These are phyloP conservation scores for Panicum hallii DNA, from an alignment of 202 grass and related monocot genomes.

Conservation along the genomic window DNA sequence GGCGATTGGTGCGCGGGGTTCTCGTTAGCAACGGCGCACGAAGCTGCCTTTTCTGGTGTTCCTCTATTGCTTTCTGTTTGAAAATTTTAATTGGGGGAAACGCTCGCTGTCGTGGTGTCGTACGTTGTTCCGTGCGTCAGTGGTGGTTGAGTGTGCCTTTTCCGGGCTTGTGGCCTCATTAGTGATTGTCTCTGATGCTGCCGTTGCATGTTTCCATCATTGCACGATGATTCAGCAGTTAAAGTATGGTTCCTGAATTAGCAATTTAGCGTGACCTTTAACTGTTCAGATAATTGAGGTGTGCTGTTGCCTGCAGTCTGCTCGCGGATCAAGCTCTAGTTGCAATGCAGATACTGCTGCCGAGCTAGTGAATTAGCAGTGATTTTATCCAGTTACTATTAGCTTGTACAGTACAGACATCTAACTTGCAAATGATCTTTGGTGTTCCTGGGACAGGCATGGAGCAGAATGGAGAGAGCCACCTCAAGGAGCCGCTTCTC, in stretches of 20 bases:
- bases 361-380: background rate
- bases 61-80: background rate
- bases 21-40: background rate
- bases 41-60: background rate
- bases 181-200: background rate
- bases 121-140: conserved; percentile 16
- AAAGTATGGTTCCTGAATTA: background rate
- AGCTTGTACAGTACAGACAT: background rate
- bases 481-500: conserved; percentile 74
- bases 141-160: background rate
- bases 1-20: background rate
- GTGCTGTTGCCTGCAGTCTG: background rate
- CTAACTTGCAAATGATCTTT: background rate
- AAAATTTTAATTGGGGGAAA: background rate
- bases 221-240: background rate
- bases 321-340: background rate
- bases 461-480: conserved; percentile 52
- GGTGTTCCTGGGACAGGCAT: conserved; percentile 41
- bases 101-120: conserved; percentile 26
- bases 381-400: background rate
- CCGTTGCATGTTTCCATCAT: background rate
- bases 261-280: background rate
- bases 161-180: background rate
- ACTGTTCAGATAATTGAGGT: background rate
- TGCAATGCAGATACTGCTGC: conserved; percentile 8